Percentiles rank a stretch among this genome's conserved stretches.
Conservation (phyloP, 2,329 filamentous ascomycete species). For the Fusarium dlaminii region DNA sequence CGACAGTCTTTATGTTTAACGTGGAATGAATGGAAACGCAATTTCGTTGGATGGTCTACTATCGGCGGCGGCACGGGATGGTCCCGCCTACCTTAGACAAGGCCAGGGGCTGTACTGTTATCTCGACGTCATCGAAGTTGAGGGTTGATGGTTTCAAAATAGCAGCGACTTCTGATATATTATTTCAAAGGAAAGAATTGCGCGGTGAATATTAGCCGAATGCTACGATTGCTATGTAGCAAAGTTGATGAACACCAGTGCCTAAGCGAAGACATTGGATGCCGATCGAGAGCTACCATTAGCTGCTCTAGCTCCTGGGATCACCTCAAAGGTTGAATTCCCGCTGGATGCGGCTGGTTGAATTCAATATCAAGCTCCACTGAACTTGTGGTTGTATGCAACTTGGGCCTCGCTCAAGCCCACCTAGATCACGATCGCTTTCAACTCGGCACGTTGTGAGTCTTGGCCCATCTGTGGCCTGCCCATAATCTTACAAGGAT, state of each 20-base stretch:
- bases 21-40: constrained; percentile 10
- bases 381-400: constrained; percentile 9
- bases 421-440: constrained; percentile 30
- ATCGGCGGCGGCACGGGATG: constrained; percentile 23
- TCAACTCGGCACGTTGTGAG: constrained; percentile 15
- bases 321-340: background rate
- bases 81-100: constrained; percentile 3
- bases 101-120: constrained; percentile 12
- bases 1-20: constrained; percentile 10
- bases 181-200: background rate
- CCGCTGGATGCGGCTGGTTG: constrained; percentile 27
- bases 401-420: constrained; percentile 19
- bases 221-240: background rate
- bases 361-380: constrained; percentile 32
- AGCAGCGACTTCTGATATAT: background rate
- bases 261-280: background rate
- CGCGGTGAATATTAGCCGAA: background rate
- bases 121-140: constrained; percentile 24
- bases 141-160: constrained; percentile 3
- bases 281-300: background rate
- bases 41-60: constrained; percentile 25
- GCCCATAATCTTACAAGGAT: constrained; percentile 5
- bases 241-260: background rate
- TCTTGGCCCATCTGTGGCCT: constrained; percentile 24
- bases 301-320: background rate